Evolutionary conservation across 163 green algal species (phyloP), one percentile per base, ranked within the genome.

Genomic region (Volvox carteri): DNA sequence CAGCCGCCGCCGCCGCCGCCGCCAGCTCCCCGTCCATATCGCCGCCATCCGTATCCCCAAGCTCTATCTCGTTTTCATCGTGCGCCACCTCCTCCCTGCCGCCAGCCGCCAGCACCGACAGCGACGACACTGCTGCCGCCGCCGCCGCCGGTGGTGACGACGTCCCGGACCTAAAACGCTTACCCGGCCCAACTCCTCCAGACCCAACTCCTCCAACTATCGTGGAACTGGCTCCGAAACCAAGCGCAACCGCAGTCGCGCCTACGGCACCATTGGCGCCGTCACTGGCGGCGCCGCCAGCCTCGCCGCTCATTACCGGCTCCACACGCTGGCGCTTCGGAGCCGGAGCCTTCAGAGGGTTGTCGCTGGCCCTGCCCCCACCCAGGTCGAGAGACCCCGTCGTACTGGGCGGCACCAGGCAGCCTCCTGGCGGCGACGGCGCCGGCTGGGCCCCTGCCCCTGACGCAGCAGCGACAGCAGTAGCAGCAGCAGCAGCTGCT

Each of bases 41-140:
- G n/a, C n/a, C n/a, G 16, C 19, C 60, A 28, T 72, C 73, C 48
- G 68, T 30, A 6, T 84, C 75, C 1, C 46, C 75, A n/a, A 84
- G 11, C 48, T 19, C 75, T 14, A 84, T 84, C 21, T 84, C 75
- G 50, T 84, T 84, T 14, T 70, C 75, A 37, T 84, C 75, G 39
- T 42, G 30, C 56, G 4, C 73, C 42, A 65, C 23, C 73, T 46
- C 28, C 70, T 11, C 4, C 73, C 12, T 62, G 44, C 44, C 23
- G 25, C 54, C 54, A 28, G 54, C 44, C 21, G 28, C 37, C 35
- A 4, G 19, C 68, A 28, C 37, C 37, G 35, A 37, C 65, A 16
- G 19, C 68, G 18, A n/a, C 54, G 28, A 60, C 50, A 12, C 68
- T 23, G 3, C 44, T 25, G 28, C 44, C 44, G 23, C 73, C 73